phyloP scores from a whole-genome alignment of 331 rosid genomes.

The Ulmus americana region DNA sequence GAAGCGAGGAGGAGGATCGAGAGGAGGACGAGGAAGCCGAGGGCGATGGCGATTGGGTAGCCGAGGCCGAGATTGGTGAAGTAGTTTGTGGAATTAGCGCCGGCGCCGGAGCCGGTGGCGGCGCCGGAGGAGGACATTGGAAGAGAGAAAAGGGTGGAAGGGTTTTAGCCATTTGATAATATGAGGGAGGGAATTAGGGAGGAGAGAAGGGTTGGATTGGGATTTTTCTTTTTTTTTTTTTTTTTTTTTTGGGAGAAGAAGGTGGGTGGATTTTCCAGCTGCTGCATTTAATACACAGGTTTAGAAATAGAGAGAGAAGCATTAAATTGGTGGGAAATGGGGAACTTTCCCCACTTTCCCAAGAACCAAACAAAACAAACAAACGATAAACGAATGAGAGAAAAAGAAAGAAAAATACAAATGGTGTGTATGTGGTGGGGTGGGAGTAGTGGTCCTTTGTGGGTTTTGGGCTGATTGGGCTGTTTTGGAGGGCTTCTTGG shows the following conservation, averaged over 20 bases:
- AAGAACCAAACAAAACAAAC: neutral
- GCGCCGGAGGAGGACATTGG: slow-evolving; percentile 37
- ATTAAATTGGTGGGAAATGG: slow-evolving; percentile 28
- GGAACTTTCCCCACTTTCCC: neutral
- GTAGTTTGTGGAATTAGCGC: slow-evolving; percentile 30
- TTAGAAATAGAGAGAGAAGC: slow-evolving; percentile 11
- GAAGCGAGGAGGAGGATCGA: slow-evolving; percentile 59
- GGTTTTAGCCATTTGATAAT: slow-evolving; percentile 41
- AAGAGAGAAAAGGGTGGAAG: slow-evolving; percentile 19
- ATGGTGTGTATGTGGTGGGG: neutral
- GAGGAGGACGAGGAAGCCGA: slow-evolving; percentile 63
- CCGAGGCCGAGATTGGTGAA: slow-evolving; percentile 67
- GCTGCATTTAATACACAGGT: slow-evolving; percentile 39
- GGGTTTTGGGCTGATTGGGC: neutral
- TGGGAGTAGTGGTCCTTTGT: neutral
- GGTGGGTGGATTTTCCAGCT: slow-evolving; percentile 36
- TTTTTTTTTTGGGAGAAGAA: slow-evolving; percentile 15
- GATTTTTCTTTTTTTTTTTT: neutral
- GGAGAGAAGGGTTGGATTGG: neutral
- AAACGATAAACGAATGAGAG: too few species aligned
- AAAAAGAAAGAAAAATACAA: neutral
- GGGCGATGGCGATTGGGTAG: slow-evolving; percentile 76
- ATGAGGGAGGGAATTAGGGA: slow-evolving; percentile 15
- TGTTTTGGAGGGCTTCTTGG: neutral
- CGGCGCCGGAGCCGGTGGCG: slow-evolving; percentile 9